Evolutionary conservation across 1,284 basidiomycete genomes (phyloP).

Genomic region (Chalciporus sp.): DNA sequence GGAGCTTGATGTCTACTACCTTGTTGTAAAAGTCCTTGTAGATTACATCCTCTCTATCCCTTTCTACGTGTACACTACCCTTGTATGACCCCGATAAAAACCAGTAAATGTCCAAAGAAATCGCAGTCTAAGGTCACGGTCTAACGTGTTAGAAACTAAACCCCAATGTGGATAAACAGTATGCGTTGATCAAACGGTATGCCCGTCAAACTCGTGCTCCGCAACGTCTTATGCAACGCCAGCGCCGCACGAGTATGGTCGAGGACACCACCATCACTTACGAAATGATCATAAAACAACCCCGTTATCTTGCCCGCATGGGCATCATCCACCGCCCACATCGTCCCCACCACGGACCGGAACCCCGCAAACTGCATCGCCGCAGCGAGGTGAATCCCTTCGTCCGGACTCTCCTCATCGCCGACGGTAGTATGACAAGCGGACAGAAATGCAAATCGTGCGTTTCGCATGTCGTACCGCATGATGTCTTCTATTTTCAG

Average conservation of each 20-base stretch:
- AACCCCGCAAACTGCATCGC: constrained; percentile 6
- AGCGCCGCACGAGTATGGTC: neutral
- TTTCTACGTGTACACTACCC: too few relatives aligned
- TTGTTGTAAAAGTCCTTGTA: too few relatives aligned
- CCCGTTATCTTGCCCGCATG: neutral
- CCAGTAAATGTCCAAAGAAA: too few relatives aligned
- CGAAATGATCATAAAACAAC: neutral
- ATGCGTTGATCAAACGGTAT: constrained; percentile 3
- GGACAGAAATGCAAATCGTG: constrained; percentile 37
- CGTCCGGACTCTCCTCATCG: constrained; percentile 24
- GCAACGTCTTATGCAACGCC: neutral
- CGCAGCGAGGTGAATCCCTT: constrained; percentile 23
- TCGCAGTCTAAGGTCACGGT: too few relatives aligned
- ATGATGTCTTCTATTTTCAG: constrained; percentile 27
- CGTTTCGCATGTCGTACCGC: constrained; percentile 20
- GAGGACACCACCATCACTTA: neutral
- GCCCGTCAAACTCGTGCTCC: neutral
- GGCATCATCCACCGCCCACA: neutral
- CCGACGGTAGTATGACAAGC: constrained; percentile 33
- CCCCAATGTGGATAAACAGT: constrained; percentile 4
- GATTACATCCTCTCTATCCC: too few relatives aligned
- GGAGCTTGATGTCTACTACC: neutral
- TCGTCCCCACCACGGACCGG: constrained; percentile 2
- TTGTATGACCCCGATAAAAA: too few relatives aligned
- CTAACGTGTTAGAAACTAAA: neutral